Base-by-base conservation (phyloP, 441 rosid genomes). In the Eruca vesicaria region DNA sequence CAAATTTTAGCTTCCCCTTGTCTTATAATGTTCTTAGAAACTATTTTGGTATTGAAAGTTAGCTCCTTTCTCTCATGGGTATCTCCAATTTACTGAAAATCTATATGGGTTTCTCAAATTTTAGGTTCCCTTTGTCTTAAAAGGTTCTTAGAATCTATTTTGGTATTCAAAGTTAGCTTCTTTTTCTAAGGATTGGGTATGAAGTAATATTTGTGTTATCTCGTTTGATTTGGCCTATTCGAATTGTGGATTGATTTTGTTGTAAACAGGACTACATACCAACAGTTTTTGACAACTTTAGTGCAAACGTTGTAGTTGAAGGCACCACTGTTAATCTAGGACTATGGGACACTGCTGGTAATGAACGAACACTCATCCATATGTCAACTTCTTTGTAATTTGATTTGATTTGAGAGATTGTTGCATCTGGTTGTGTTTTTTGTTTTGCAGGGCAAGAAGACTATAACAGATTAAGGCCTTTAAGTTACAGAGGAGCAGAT, bases 261-360 rank as follows among this genome's bases (percentile, higher is more conserved):
- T 59, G 84, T 41, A 18, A 23, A 75, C 93, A 93, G 99, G 99
- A 96, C 81, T 96, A 96, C 64, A 84, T 96, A 79, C 99, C 99
- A 67, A 96, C 99, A 31, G 98, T 93, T 58, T 96, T 96, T 56
- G 98, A 96, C 81, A 93, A 96, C 84, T 96, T 96, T 86, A 96
- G 98, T 81, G 99, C 99, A 76, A 96, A 93, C 80, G 97, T 96
- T 69, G 86, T 87, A 16, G 91, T 87, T 63, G 99, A 96, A 85
- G 95, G 97, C 77, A 90, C 82, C 75, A 91, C 96, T 72, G 97
- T 93, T 21, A 96, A 93, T 80, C 83, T 96, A 69, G 99, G 99
- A 7, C 90, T 96, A 23, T 96, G 99, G 99, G 99, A 96, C 52
- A 96, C 99, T 53, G 99, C 98, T 84, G 99, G 99, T 94, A 92